Evolutionary conservation across 805 yeast species (phyloP).

Genomic region (Lipomyces orientalis): DNA sequence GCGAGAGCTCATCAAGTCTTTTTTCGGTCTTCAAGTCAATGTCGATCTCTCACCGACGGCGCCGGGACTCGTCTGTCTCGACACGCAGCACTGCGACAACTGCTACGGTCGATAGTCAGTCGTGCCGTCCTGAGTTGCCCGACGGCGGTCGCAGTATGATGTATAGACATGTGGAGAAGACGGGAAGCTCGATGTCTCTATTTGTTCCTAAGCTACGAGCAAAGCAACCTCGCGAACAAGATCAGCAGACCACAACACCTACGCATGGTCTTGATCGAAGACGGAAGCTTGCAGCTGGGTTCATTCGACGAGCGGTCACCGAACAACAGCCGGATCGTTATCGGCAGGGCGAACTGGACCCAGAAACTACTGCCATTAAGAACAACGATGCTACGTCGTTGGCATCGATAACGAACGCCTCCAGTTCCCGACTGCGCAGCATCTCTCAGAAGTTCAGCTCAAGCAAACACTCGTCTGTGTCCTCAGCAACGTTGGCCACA

Average conservation of each 20-base stretch:
- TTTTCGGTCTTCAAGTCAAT: conserved; percentile 9
- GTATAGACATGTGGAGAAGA: neutral
- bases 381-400: neutral
- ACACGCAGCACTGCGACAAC: conserved; percentile 2
- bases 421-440: conserved; percentile 17
- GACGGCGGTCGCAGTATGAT: neutral
- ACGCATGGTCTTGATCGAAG: conserved; percentile 14
- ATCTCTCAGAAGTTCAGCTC: conserved; percentile 21
- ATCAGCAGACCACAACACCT: conserved; percentile 1
- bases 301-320: conserved; percentile 20
- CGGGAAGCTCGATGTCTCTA: conserved; percentile 9
- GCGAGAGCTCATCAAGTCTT: conserved; percentile 4
- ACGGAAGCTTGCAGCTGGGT: conserved; percentile 26
- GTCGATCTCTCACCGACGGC: neutral
- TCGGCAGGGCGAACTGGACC: neutral
- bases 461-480: conserved; percentile 13
- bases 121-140: neutral
- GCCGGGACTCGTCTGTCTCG: conserved; percentile 12
- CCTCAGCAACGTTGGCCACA: neutral
- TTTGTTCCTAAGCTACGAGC: conserved; percentile 12
- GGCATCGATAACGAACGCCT: conserved; percentile 18
- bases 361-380: neutral
- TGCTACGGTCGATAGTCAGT: neutral
- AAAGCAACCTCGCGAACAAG: neutral
- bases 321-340: conserved; percentile 7